A percentile compares a stretch with the other conserved stretches of the same genome.
Evolutionary conservation across 306 rosid genomes (phyloP).

Genomic region (Delonix regia): DNA sequence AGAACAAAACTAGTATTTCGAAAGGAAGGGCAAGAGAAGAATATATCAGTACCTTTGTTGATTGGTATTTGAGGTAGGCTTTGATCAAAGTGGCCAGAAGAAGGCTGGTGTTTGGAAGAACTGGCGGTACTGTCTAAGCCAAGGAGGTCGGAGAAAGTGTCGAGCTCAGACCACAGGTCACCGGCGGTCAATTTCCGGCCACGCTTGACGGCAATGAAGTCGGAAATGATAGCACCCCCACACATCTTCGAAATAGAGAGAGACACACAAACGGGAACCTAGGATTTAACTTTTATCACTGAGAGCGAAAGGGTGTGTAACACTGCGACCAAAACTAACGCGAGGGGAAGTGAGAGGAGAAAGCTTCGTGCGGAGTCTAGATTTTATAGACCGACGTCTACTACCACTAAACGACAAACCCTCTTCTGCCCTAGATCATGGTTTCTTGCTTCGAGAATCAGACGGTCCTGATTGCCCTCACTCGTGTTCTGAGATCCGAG

Average conservation of each 20-base stretch:
- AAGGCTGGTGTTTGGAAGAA: neutral
- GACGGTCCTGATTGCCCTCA: neutral
- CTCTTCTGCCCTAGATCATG: neutral
- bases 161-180: slow-evolving; percentile 69
- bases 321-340: too few species aligned
- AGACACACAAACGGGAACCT: neutral
- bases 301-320: neutral
- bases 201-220: slow-evolving; percentile 56
- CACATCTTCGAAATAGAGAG: slow-evolving; percentile 54
- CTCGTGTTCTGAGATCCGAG: neutral
- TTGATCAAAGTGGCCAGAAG: neutral
- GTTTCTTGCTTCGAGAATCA: neutral
- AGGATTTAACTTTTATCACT: neutral
- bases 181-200: slow-evolving; percentile 45
- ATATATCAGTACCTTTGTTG: slow-evolving; percentile 38
- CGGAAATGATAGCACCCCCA: slow-evolving; percentile 93
- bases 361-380: neutral
- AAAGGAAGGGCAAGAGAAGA: neutral
- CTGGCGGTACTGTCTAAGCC: slow-evolving; percentile 41
- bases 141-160: slow-evolving; percentile 62
- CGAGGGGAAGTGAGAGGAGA: neutral
- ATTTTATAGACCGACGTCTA: neutral
- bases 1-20: neutral
- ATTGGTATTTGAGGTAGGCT: neutral
- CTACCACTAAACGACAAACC: neutral